Evolutionary conservation across 352 stramenopile genomes (phyloP).

Genomic region (Pythium volutum): DNA sequence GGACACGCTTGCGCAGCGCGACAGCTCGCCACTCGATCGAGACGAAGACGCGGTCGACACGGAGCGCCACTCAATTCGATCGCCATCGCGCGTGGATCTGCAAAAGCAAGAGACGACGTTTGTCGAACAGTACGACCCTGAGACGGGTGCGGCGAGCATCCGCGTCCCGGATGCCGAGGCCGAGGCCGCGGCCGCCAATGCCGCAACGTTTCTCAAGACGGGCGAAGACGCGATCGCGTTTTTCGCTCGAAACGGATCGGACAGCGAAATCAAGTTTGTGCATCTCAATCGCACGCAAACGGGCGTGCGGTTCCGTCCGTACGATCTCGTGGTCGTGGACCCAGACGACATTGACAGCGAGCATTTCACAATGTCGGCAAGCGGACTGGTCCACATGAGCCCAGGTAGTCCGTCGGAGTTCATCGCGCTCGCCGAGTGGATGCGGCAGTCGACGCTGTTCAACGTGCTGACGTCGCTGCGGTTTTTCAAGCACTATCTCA

Average conservation of each 20-base stretch:
- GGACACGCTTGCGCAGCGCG: conserved; percentile 35
- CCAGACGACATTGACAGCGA: conserved; percentile 78
- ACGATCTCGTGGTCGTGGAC: conserved; percentile 89
- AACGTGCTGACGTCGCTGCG: conserved; percentile 92
- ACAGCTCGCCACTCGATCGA: background rate
- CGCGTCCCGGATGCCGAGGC: conserved; percentile 36
- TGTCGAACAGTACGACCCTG: conserved; percentile 40
- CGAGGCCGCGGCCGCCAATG: conserved; percentile 49
- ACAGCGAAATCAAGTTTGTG: conserved; percentile 94
- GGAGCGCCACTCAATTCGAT: conserved; percentile 8
- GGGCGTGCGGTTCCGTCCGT: conserved; percentile 83
- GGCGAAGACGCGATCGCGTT: conserved; percentile 94
- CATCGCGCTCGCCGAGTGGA: conserved; percentile 92
- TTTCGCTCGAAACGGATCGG: conserved; percentile 90
- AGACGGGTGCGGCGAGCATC: conserved; percentile 39
- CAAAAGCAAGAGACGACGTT: conserved; percentile 33
- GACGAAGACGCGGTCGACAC: conserved; percentile 20
- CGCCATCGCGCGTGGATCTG: conserved; percentile 16
- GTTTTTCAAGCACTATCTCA: conserved; percentile 94
- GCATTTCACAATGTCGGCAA: conserved; percentile 91
- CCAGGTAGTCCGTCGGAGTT: conserved; percentile 88
- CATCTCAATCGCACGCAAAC: conserved; percentile 84
- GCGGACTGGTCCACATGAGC: conserved; percentile 73
- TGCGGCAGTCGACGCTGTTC: conserved; percentile 93
- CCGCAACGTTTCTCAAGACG: conserved; percentile 56